Evolutionary conservation across 1,284 basidiomycete genomes (phyloP), one percentile per base, ranked within the genome.

Genomic region (Sphaerobolus stellatus): DNA sequence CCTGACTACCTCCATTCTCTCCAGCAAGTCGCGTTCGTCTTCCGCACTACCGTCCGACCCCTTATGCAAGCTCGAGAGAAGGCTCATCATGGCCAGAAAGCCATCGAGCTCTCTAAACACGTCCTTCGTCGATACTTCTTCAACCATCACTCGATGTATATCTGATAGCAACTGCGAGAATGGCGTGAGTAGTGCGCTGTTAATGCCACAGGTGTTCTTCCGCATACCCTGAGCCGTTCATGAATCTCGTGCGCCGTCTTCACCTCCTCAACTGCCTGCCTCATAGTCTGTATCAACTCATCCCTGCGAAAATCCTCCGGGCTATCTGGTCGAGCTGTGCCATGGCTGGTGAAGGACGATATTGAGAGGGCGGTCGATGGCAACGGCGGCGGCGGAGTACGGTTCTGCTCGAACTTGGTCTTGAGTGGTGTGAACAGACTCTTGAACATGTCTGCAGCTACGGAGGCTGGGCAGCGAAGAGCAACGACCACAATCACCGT

Each of bases 61-160:
- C 14, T 72, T 69, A 47, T 75, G 72, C 1, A 84, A 68, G 2
- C 81, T 81, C 1, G 86, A 86, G 4, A 92, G 72, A 28, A 85
- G 76, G 60, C 80, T 87, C 70, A 90, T 82, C 40, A 90, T 71
- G 16, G 83, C 77, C 22, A 91, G 71, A 63, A 90, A 90, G 1
- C 90, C 90, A 59, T 92, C 90, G 64, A 87, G 74, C 63, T 90
- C 86, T 7, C 88, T 77, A 67, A 92, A 92, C 7, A 86, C 82
- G 54, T 86, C 83, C 66, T 85, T 88, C 8, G 87, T 87, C 51
- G 70, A 72, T 7, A 75, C 64, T 58, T 86, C 81, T 64, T 84
- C 78, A 14, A 75, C 68, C 73, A 88, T 75, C 18, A 84, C 79
- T 29, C 79, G 73, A 52, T 80, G 78, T 40, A 89, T 82, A 59